Evolutionary conservation across 2,329 filamentous ascomycete species (phyloP).

Genomic region (Fusarium sp.): DNA sequence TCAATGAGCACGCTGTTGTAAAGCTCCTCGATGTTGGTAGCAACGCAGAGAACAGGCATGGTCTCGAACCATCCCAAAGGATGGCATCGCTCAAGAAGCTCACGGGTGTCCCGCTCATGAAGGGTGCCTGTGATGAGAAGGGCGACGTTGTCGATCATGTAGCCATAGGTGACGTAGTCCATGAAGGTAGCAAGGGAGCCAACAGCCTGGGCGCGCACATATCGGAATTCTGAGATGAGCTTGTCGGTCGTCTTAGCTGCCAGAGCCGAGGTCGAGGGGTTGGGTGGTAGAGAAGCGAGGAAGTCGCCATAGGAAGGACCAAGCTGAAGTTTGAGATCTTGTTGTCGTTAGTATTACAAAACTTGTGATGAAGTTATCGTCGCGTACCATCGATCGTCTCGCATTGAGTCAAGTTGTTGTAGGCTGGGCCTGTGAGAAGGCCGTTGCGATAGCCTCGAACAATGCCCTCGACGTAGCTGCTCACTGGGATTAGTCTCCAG

Average conservation of each 20-base stretch:
- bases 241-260: constrained; percentile 98
- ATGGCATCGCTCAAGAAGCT: constrained; percentile 95
- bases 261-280: constrained; percentile 95
- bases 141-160: constrained; percentile 99
- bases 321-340: constrained; percentile 98
- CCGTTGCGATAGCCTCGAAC: constrained; percentile 96
- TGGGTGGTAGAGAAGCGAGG: constrained; percentile 91
- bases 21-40: constrained; percentile 97
- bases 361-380: neutral
- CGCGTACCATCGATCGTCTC: constrained; percentile 91
- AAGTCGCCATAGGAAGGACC: constrained; percentile 98
- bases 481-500: constrained; percentile 50
- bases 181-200: constrained; percentile 95
- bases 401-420: constrained; percentile 96
- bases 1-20: constrained; percentile 99
- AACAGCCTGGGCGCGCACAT: constrained; percentile 92
- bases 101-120: constrained; percentile 95
- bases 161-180: constrained; percentile 98
- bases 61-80: constrained; percentile 99
- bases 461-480: constrained; percentile 95
- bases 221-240: constrained; percentile 96
- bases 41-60: constrained; percentile 96
- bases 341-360: constrained; percentile 29
- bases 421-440: constrained; percentile 90
- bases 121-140: constrained; percentile 97